A percentile compares a stretch with the other conserved stretches of the same genome.
phyloP scores from a whole-genome alignment of 1,284 basidiomycete species.

The Earliella scabrosa region DNA sequence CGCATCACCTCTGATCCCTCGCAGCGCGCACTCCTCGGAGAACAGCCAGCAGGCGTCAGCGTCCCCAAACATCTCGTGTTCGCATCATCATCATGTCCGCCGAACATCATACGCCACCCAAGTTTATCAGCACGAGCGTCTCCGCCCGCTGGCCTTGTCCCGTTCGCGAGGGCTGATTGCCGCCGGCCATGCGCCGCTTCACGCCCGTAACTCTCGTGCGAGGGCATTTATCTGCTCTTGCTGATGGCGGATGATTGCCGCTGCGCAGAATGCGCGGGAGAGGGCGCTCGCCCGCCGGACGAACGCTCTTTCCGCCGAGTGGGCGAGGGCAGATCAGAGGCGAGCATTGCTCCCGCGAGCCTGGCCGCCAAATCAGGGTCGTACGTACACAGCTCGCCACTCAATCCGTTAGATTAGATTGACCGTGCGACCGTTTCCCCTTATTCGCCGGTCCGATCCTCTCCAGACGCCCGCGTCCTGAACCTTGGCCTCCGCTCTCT shows the following conservation, averaged over 20 bases:
- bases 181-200: slow-evolving; percentile 17
- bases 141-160: slow-evolving; percentile 3
- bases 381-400: slow-evolving; percentile 26
- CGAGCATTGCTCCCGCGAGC: slow-evolving; percentile 34
- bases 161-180: slow-evolving; percentile 19
- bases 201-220: slow-evolving; percentile 15
- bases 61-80: slow-evolving; percentile 2
- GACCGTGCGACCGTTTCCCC: slow-evolving; percentile 23
- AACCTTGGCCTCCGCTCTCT: slow-evolving; percentile 17
- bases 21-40: neutral
- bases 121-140: slow-evolving; percentile 23
- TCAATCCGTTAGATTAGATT: slow-evolving; percentile 34
- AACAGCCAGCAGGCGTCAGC: neutral
- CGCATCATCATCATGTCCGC: slow-evolving; percentile 5
- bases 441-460: slow-evolving; percentile 23
- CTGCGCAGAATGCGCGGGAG: slow-evolving; percentile 1
- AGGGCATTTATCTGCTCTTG: slow-evolving; percentile 23
- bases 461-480: slow-evolving; percentile 21
- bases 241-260: slow-evolving; percentile 26
- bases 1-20: neutral
- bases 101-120: slow-evolving; percentile 22
- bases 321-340: neutral
- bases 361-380: slow-evolving; percentile 22
- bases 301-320: neutral
- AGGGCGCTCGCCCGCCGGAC: neutral